Evolutionary conservation across 495 filamentous ascomycete genomes (phyloP), one percentile per base, ranked within the genome.

Genomic region (Corynascus novoguineensis): DNA sequence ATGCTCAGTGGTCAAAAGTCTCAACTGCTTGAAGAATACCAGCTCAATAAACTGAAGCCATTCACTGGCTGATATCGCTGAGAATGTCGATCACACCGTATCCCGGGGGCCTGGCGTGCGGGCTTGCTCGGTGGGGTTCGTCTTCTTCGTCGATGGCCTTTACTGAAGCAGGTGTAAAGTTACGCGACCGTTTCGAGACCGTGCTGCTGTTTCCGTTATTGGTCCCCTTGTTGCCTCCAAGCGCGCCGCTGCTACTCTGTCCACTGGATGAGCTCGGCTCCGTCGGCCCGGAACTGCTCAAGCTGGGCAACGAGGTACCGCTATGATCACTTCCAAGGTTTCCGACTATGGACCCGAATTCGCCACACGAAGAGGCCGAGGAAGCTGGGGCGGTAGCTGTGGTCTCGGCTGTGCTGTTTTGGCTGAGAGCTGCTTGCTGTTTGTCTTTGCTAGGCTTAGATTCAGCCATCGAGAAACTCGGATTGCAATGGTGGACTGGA

Each of bases 131-230:
- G 12, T 71, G 61, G 8, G 66, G 64, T 42, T 77, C 71, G 27
- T 70, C 68, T 37, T 71, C 68, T 27, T 72, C 67, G 21, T 73
- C 72, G 25, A 76, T 70, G 11, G 60, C 70, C 55, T 71, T 77
- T 19, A 66, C 64, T 8, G 75, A 67, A 4, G 68, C 66, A 19
- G 77, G 73, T 2, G 78, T 78, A 31, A 79, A 78, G 27, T 72
- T 68, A 17, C 73, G 63, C 46, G 66, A 61, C 17, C 78, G 69
- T 58, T 78, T 81, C 27, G 58, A 45, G 24, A 59, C 57, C 21
- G 52, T 19, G 31, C 29, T 61, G 5, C 32, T 24, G 10, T 27
- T 55, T 4, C 46, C 50, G 14, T 11, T 22, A 11, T 8, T 34
- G 34, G 28, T 47, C 1, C 44, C 54, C 1, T 38, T 29, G 49